phyloP scores from a whole-genome alignment of 2,329 filamentous ascomycete genomes.

The Stagonosporopsis cucurbitacearum region DNA sequence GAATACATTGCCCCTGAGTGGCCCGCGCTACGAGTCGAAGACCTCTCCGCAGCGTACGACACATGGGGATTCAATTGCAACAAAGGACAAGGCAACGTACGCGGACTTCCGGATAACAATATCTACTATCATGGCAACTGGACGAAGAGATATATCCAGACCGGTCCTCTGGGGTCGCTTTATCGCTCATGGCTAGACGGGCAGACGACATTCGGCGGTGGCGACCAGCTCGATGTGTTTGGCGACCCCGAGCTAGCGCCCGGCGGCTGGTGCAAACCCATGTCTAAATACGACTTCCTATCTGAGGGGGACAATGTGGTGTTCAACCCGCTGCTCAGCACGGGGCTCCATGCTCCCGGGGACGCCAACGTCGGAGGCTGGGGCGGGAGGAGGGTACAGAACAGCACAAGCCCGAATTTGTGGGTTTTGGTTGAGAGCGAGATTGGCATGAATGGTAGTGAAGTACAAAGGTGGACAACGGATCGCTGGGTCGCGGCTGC shows the following conservation, averaged over 20 bases:
- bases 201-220: constrained; percentile 50
- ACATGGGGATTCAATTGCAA: constrained; percentile 24
- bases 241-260: constrained; percentile 50
- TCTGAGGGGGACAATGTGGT: constrained; percentile 26
- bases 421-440: background rate
- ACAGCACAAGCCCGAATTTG: background rate
- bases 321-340: constrained; percentile 13
- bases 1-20: constrained; percentile 17
- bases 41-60: constrained; percentile 11
- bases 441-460: background rate
- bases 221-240: constrained; percentile 42
- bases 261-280: constrained; percentile 18
- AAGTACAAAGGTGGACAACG: constrained; percentile 30
- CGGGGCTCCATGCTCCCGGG: constrained; percentile 31
- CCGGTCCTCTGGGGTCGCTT: constrained; percentile 49
- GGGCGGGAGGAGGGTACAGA: constrained; percentile 2
- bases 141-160: constrained; percentile 58
- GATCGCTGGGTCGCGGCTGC: constrained; percentile 57
- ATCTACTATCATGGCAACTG: constrained; percentile 43
- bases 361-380: background rate
- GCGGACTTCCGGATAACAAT: constrained; percentile 15
- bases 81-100: constrained; percentile 15
- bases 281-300: constrained; percentile 15
- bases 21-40: constrained; percentile 15
- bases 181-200: constrained; percentile 55